A percentile compares a stretch with the other conserved stretches of the same genome.
phyloP scores from a whole-genome alignment of 2,329 filamentous ascomycete genomes.

The Penicillium sclerotiorum region DNA sequence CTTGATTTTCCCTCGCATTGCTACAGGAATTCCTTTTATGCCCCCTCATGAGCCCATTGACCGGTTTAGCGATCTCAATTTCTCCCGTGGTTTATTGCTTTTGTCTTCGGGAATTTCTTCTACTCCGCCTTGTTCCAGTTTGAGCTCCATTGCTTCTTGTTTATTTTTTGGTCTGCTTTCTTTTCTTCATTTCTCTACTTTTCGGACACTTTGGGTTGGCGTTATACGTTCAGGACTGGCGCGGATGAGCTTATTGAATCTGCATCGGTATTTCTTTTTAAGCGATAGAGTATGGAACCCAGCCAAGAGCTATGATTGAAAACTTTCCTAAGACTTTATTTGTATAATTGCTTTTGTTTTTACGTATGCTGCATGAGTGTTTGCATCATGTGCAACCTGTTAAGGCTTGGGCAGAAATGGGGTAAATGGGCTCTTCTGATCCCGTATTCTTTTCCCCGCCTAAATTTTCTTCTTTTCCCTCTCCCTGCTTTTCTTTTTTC shows the following conservation, averaged over 20 bases:
- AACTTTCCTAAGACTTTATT: too few relatives aligned
- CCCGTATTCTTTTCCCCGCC: too few relatives aligned
- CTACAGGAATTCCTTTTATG: constrained; percentile 8
- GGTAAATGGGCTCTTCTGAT: constrained; percentile 3
- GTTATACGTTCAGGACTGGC: constrained; percentile 4
- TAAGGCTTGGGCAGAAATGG: constrained; percentile 10
- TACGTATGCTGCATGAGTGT: too few relatives aligned
- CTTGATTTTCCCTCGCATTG: constrained; percentile 6
- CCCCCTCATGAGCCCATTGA: constrained; percentile 21
- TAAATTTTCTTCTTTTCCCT: not conserved
- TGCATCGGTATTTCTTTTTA: constrained; percentile 4
- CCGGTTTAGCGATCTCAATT: constrained; percentile 20
- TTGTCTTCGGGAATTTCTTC: not conserved
- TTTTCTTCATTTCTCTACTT: not conserved
- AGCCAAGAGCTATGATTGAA: not conserved
- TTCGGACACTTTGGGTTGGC: constrained; percentile 2
- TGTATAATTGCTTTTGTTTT: too few relatives aligned
- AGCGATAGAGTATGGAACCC: constrained; percentile 11
- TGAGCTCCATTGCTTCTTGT: not conserved
- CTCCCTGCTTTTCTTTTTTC: not conserved
- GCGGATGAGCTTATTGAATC: constrained; percentile 1
- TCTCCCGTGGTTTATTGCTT: constrained; percentile 5
- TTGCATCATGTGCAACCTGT: not conserved
- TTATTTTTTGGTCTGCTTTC: not conserved
- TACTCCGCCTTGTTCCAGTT: too few relatives aligned